phyloP scores from a whole-genome alignment of 768 basidiomycete species.

The Phaeotremella fagi region DNA sequence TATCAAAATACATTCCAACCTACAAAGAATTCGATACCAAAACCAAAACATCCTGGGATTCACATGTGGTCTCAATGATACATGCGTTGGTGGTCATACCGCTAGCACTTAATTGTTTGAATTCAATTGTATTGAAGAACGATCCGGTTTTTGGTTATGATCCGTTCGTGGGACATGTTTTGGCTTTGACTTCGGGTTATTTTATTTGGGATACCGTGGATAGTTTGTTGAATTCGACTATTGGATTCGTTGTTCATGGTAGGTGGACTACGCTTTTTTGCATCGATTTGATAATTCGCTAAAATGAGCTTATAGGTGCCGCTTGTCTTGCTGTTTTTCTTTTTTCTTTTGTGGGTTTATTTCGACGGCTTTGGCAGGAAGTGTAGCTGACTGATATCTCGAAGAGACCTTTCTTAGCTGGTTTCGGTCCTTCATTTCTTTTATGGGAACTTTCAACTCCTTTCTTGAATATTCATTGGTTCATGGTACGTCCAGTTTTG shows the following conservation, averaged over 20 bases:
- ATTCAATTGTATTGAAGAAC: conserved; percentile 52
- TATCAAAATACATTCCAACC: background rate
- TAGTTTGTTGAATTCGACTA: conserved; percentile 62
- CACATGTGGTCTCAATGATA: conserved; percentile 53
- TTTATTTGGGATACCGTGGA: conserved; percentile 80
- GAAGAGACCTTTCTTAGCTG: conserved; percentile 66
- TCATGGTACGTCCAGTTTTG: conserved; percentile 22
- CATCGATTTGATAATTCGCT: background rate
- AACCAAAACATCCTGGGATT: conserved; percentile 17
- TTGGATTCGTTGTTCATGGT: conserved; percentile 77
- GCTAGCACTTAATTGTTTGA: conserved; percentile 58
- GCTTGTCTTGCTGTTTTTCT: conserved; percentile 64
- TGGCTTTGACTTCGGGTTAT: conserved; percentile 59
- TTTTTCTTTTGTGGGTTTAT: conserved; percentile 63
- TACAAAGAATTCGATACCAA: conserved; percentile 18
- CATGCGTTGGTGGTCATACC: conserved; percentile 67
- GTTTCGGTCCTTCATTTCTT: conserved; percentile 70
- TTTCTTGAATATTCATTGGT: conserved; percentile 87
- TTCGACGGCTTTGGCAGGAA: background rate
- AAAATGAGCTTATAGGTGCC: too few species aligned
- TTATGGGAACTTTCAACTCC: conserved; percentile 82
- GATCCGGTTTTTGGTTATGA: conserved; percentile 77
- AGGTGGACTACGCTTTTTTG: conserved; percentile 16
- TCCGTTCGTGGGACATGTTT: conserved; percentile 55
- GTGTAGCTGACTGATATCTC: conserved; percentile 3